Base-by-base conservation (phyloP, 1,284 basidiomycete species). In the Phenoliferia sp. region DNA sequence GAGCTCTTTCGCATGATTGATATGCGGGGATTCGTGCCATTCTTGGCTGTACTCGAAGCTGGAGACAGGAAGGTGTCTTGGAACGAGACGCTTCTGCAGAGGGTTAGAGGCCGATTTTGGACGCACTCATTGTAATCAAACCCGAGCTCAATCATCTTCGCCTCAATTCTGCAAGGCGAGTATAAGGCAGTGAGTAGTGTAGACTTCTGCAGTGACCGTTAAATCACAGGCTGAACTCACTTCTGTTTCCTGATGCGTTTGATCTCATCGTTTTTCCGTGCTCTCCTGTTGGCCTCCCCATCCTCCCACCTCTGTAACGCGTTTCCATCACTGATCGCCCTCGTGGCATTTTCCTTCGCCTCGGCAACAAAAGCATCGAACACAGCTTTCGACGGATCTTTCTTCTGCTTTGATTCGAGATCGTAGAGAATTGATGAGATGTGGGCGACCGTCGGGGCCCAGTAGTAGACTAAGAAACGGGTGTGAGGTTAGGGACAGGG, bases 131-230 rank as follows among this genome's bases (percentile, higher is more conserved):
- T 6, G 0, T 44, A 19, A 1, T 28, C 52, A 35, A 64, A 68
- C 7, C 66, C 69, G 26, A 68, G 62, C 22, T 59, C 64, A n/a
- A 34, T 28, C 3, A 70, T 63, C 31, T 66, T 70, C 26, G 22
- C 60, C 3, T 57, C 36, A 61, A 70, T 64, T n/a, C 64, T 70
- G 63, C 29, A 19, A 16, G 12, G 22, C 28, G 2, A 15, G 28
- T 28, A n/a, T n/a, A n/a, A n/a, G n/a, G n/a, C n/a, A n/a, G n/a
- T n/a, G n/a, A n/a, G n/a, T n/a, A n/a, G n/a, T n/a, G n/a, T n/a
- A n/a, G n/a, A n/a, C n/a, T n/a, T n/a, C n/a, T n/a, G n/a, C n/a
- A n/a, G n/a, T n/a, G n/a, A n/a, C n/a, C n/a, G n/a, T n/a, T n/a
- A n/a, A n/a, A n/a, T n/a, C n/a, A 17, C 26, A 15, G 31, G 29